Percentiles rank a stretch among this genome's conserved stretches.
Conservation (phyloP, 305 asterid species). For the Coffea humblotiana region DNA sequence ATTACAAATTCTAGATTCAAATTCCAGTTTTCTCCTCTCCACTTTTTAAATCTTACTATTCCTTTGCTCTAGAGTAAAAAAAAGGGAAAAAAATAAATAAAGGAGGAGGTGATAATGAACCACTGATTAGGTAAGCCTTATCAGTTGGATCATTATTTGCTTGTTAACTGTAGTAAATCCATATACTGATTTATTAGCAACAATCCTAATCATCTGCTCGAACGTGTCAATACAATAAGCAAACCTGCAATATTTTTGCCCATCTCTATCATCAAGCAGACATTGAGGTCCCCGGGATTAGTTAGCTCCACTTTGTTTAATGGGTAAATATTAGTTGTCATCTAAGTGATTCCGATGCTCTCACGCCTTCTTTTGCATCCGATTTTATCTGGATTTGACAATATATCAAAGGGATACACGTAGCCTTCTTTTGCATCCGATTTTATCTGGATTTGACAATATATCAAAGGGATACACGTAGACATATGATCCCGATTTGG, state of each 20-base stretch:
- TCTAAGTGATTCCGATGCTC: background rate
- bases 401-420: background rate
- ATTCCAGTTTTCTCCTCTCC: no score
- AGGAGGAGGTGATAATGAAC: no score
- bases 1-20: no score
- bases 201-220: background rate
- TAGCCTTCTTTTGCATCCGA: background rate
- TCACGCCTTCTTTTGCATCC: background rate
- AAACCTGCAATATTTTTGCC: background rate
- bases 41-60: no score
- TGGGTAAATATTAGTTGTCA: slow-evolving; percentile 1
- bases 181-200: no score
- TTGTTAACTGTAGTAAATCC: no score
- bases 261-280: background rate
- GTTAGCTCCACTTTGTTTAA: background rate
- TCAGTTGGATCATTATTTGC: background rate
- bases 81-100: no score
- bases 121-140: background rate
- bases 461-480: background rate
- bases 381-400: background rate
- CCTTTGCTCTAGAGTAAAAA: no score
- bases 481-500: background rate
- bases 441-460: background rate
- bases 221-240: background rate
- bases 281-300: background rate